Conservation (phyloP, 495 filamentous ascomycete species). For the Gamarada debralockiae region DNA sequence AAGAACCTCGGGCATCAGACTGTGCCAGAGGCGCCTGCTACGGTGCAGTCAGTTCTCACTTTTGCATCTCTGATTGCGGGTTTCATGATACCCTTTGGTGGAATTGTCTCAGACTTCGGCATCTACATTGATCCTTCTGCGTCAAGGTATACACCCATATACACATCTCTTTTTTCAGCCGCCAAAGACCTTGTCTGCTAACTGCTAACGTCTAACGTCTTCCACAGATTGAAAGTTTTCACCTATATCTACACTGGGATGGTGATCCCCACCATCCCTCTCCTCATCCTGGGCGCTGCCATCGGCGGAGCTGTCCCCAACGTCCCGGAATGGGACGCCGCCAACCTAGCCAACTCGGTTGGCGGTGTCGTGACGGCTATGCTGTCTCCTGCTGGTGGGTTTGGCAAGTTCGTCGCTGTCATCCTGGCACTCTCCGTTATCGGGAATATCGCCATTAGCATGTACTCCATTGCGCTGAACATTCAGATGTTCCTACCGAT, state of each 20-base stretch:
- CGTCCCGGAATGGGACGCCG: slow-evolving; percentile 39
- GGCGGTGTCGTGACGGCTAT: slow-evolving; percentile 32
- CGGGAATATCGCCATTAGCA: slow-evolving; percentile 44
- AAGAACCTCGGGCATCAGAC: slow-evolving; percentile 38
- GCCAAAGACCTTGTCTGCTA: too few species aligned
- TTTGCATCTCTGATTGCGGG: slow-evolving; percentile 39
- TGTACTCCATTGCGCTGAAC: slow-evolving; percentile 51
- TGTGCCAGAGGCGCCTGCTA: slow-evolving; percentile 15
- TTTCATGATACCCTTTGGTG: slow-evolving; percentile 44
- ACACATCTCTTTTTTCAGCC: too few species aligned
- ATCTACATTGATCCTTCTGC: slow-evolving; percentile 43
- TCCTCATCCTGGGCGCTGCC: slow-evolving; percentile 48
- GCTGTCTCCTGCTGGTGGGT: slow-evolving; percentile 35
- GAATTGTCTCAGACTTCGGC: slow-evolving; percentile 41
- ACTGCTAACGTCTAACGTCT: too few species aligned
- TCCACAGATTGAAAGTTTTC: slow-evolving; percentile 33
- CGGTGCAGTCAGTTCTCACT: slow-evolving; percentile 39
- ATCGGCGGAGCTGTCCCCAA: slow-evolving; percentile 43
- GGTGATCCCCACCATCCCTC: slow-evolving; percentile 32
- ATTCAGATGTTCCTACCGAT: slow-evolving; percentile 36
- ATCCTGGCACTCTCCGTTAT: slow-evolving; percentile 47
- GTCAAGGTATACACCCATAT: slow-evolving; percentile 27
- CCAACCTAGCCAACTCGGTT: slow-evolving; percentile 41
- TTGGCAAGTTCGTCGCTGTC: slow-evolving; percentile 53
- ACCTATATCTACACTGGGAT: slow-evolving; percentile 44